Percentiles rank a stretch among this genome's conserved stretches.
These are phyloP conservation scores for Lophiotrema nucula DNA, from an alignment of 495 filamentous ascomycete genomes.

Conservation along the genomic window DNA sequence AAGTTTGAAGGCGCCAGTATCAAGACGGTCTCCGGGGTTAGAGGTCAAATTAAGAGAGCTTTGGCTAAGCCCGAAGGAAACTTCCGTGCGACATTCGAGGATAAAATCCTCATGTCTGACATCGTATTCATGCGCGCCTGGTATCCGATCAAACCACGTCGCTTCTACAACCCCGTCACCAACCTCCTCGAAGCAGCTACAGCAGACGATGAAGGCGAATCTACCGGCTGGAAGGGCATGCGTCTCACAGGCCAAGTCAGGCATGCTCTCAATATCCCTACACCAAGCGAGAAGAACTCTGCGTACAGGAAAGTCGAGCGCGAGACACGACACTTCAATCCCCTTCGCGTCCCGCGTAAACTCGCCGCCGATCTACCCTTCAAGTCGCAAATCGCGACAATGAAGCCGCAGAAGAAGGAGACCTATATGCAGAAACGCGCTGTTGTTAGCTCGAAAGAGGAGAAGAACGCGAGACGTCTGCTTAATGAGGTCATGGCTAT, in stretches of 20 bases:
- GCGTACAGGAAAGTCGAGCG: slow-evolving; percentile 82
- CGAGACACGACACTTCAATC: slow-evolving; percentile 83
- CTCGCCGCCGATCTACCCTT: slow-evolving; percentile 85
- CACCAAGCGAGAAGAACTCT: slow-evolving; percentile 75
- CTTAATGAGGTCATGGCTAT: slow-evolving; percentile 92
- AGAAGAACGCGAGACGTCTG: slow-evolving; percentile 82
- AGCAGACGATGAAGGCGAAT: slow-evolving; percentile 43
- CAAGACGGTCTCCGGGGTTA: slow-evolving; percentile 90
- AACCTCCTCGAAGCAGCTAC: slow-evolving; percentile 66
- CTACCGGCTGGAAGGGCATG: slow-evolving; percentile 75
- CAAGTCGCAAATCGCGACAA: slow-evolving; percentile 84
- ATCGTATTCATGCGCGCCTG: slow-evolving; percentile 94
- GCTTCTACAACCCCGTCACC: slow-evolving; percentile 95
- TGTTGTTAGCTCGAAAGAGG: slow-evolving; percentile 76
- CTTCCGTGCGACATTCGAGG: slow-evolving; percentile 95
- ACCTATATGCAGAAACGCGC: slow-evolving; percentile 95
- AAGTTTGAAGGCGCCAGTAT: slow-evolving; percentile 97
- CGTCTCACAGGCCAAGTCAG: slow-evolving; percentile 92
- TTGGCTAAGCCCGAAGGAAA: slow-evolving; percentile 88
- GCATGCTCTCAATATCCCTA: slow-evolving; percentile 67
- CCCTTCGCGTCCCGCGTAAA: slow-evolving; percentile 80
- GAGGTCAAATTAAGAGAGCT: slow-evolving; percentile 94
- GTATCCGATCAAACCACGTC: slow-evolving; percentile 91
- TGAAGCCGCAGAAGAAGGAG: slow-evolving; percentile 71
- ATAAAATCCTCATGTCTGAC: slow-evolving; percentile 95